Evolutionary conservation across 2,329 filamentous ascomycete genomes (phyloP).

Genomic region (Cordyceps tenuipes): DNA sequence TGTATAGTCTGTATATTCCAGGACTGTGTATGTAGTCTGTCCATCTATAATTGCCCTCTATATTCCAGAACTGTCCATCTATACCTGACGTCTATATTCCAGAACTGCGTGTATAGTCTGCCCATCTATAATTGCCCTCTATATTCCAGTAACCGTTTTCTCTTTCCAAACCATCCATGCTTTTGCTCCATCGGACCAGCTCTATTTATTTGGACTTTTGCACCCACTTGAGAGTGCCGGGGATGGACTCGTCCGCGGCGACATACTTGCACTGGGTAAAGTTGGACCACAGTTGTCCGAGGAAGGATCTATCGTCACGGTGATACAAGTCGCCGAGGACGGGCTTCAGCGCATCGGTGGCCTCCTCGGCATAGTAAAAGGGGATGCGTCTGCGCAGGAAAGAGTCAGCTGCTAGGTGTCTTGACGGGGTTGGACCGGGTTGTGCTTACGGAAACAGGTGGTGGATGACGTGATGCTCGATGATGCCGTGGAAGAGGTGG

Average conservation of each 20-base stretch:
- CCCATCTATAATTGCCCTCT: no score
- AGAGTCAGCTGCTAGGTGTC: not conserved
- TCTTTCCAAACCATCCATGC: no score
- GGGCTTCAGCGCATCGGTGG: slow-evolving; percentile 47
- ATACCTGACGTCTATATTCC: no score
- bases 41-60: not conserved
- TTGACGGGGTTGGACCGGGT: not conserved
- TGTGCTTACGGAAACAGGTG: slow-evolving; percentile 47
- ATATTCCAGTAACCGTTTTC: no score
- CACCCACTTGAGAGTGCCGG: slow-evolving; percentile 15
- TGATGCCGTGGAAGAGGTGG: slow-evolving; percentile 60
- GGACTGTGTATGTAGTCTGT: no score
- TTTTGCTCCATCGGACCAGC: no score
- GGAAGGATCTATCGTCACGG: slow-evolving; percentile 34
- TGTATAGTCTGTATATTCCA: not conserved
- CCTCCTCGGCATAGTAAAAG: slow-evolving; percentile 52
- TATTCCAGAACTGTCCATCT: no score
- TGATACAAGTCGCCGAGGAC: slow-evolving; percentile 49
- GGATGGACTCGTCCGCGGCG: slow-evolving; percentile 25
- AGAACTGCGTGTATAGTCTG: no score
- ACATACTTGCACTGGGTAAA: slow-evolving; percentile 42
- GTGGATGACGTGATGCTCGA: slow-evolving; percentile 56
- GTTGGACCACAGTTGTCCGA: slow-evolving; percentile 36
- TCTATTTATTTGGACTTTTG: slow-evolving; percentile 1
- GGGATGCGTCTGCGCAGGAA: slow-evolving; percentile 37